Evolutionary conservation across 176 grass and related monocot genomes (phyloP).

Genomic region (Aegilops speltoides): DNA sequence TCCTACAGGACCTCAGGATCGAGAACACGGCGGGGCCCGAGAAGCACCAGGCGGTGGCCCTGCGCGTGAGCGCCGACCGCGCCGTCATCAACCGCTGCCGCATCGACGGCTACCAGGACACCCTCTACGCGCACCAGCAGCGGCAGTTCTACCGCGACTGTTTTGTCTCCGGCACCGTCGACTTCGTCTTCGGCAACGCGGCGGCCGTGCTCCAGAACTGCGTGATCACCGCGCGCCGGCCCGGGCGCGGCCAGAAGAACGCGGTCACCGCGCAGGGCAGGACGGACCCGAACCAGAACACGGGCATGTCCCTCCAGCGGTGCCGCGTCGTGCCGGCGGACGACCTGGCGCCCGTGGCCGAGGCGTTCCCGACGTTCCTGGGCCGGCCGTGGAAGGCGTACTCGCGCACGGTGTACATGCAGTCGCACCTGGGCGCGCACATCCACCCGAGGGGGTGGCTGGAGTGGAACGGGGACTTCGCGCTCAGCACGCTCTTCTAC

Average conservation of each 20-base stretch:
- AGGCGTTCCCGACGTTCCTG: slow-evolving; percentile 38
- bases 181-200: slow-evolving; percentile 72
- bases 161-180: slow-evolving; percentile 58
- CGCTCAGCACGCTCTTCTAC: slow-evolving; percentile 50
- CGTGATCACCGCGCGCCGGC: slow-evolving; percentile 45
- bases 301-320: slow-evolving; percentile 46
- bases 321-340: slow-evolving; percentile 50
- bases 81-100: slow-evolving; percentile 52
- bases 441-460: slow-evolving; percentile 48
- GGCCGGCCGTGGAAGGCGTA: slow-evolving; percentile 66
- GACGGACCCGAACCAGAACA: slow-evolving; percentile 71
- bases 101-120: slow-evolving; percentile 48
- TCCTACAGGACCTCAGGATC: slow-evolving; percentile 51
- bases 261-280: slow-evolving; percentile 67
- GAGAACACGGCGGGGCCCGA: slow-evolving; percentile 52
- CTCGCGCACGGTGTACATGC: slow-evolving; percentile 59
- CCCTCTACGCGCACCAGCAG: slow-evolving; percentile 53
- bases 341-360: slow-evolving; percentile 41
- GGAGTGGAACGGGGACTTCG: slow-evolving; percentile 61
- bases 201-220: slow-evolving; percentile 49
- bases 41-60: slow-evolving; percentile 66
- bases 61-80: slow-evolving; percentile 61
- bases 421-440: slow-evolving; percentile 46
- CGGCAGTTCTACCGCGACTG: slow-evolving; percentile 57
- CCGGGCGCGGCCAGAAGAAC: slow-evolving; percentile 46